A percentile compares a stretch with the other conserved stretches of the same genome.
Conservation (phyloP, 2,329 filamentous ascomycete species). For the Trichoderma asperellum region DNA sequence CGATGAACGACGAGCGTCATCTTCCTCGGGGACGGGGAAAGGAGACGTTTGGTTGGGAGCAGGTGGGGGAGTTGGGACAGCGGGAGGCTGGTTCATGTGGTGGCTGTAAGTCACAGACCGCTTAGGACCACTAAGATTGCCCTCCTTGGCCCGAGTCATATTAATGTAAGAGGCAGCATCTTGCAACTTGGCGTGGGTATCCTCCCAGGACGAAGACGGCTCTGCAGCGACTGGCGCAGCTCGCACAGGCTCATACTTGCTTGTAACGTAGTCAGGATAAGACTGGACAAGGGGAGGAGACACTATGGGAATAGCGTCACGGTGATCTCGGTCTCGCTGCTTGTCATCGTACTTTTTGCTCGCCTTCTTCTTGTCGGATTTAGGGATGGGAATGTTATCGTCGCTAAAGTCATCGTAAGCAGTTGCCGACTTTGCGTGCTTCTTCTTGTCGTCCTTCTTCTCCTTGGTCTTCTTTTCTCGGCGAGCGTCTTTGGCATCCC, state of each 20-base stretch:
- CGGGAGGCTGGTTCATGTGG: constrained; percentile 38
- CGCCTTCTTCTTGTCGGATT: constrained; percentile 45
- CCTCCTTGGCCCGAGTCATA: constrained; percentile 37
- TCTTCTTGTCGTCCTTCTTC: constrained; percentile 47
- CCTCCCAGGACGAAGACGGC: constrained; percentile 33
- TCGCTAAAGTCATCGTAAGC: constrained; percentile 44
- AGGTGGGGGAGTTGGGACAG: constrained; percentile 45
- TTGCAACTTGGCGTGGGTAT: constrained; percentile 31
- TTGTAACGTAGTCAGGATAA: constrained; percentile 20
- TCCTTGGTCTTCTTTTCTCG: constrained; percentile 43
- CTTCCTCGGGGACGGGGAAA: constrained; percentile 40
- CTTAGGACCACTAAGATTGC: constrained; percentile 25
- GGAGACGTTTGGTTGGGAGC: constrained; percentile 35
- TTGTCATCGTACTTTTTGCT: constrained; percentile 48
- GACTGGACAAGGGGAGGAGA: constrained; percentile 20
- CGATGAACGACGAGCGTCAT: constrained; percentile 41
- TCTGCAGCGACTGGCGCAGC: constrained; percentile 30
- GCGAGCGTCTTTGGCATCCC: constrained; percentile 41
- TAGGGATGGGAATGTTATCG: constrained; percentile 34
- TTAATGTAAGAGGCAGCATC: constrained; percentile 41
- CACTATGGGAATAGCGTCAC: constrained; percentile 40
- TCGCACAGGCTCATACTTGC: constrained; percentile 26
- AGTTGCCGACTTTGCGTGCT: constrained; percentile 35
- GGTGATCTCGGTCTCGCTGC: constrained; percentile 43
- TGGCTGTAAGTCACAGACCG: constrained; percentile 34